These are phyloP conservation scores for Gossypium thurberi DNA, from an alignment of 345 rosid species.

Conservation along the genomic window DNA sequence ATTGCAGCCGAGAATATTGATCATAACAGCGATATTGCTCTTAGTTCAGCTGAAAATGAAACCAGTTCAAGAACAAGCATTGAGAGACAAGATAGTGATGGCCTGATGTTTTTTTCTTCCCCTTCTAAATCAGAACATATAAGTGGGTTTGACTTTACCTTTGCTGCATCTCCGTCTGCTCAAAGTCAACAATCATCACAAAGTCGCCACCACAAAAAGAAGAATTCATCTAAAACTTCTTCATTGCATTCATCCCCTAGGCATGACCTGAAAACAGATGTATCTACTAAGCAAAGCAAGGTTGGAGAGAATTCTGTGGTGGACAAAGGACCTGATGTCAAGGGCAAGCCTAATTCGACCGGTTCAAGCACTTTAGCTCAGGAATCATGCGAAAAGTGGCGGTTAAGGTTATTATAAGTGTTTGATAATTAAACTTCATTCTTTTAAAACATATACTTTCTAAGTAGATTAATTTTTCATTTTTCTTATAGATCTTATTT, in stretches of 20 bases:
- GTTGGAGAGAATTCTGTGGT: constrained; percentile 29
- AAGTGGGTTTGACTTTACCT: constrained; percentile 57
- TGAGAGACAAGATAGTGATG: constrained; percentile 43
- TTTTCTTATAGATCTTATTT: constrained; percentile 5
- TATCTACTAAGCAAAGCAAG: constrained; percentile 27
- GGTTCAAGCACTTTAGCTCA: constrained; percentile 45
- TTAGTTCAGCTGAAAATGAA: constrained; percentile 52
- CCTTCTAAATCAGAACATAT: constrained; percentile 29
- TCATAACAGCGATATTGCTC: constrained; percentile 26
- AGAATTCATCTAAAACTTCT: constrained; percentile 29
- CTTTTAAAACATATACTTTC: neutral
- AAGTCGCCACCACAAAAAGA: constrained; percentile 36
- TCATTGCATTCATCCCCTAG: constrained; percentile 33
- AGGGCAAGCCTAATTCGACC: constrained; percentile 34
- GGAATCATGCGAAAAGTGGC: constrained; percentile 98
- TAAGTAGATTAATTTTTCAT: neutral
- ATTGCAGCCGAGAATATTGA: constrained; percentile 79
- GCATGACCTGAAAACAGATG: constrained; percentile 32
- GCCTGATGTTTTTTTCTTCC: constrained; percentile 24
- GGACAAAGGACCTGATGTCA: constrained; percentile 34
- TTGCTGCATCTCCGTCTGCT: constrained; percentile 50
- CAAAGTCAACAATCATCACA: constrained; percentile 26
- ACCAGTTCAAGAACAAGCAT: constrained; percentile 44
- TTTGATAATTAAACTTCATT: constrained; percentile 1
- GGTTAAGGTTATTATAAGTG: constrained; percentile 54